Conservation (phyloP, 352 stramenopile genomes). For the Phytophthora kernoviae region DNA sequence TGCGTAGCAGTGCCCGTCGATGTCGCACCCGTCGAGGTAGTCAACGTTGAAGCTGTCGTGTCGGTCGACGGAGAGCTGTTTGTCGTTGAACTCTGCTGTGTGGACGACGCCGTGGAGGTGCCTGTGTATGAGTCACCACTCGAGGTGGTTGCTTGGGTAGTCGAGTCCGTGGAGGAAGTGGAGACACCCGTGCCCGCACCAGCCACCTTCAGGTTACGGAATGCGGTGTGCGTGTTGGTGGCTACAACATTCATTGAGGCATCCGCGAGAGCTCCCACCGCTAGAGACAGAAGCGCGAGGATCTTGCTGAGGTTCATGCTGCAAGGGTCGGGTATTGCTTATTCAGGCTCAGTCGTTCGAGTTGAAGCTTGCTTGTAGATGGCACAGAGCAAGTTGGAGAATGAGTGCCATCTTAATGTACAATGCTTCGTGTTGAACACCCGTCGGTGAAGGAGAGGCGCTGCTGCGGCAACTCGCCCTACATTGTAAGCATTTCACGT, state of each 20-base stretch:
- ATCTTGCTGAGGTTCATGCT: slow-evolving; percentile 18
- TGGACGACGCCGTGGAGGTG: slow-evolving; percentile 6
- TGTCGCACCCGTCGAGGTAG: slow-evolving; percentile 14
- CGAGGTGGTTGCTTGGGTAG: slow-evolving; percentile 10
- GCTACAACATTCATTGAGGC: not conserved
- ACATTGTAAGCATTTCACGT: not conserved
- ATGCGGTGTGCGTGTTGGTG: not conserved
- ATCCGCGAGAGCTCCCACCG: slow-evolving; percentile 2
- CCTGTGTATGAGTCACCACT: slow-evolving; percentile 20
- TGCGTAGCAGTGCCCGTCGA: slow-evolving; percentile 19
- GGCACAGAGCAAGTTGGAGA: slow-evolving; percentile 6
- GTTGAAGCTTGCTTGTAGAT: not conserved
- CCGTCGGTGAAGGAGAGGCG: not conserved
- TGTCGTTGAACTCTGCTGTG: slow-evolving; percentile 19
- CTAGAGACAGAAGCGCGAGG: slow-evolving; percentile 4
- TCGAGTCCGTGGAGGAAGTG: slow-evolving; percentile 13
- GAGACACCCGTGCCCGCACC: slow-evolving; percentile 20
- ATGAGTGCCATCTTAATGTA: not conserved
- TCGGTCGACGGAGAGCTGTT: slow-evolving; percentile 13
- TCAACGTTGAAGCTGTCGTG: slow-evolving; percentile 11
- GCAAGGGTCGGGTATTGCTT: not conserved
- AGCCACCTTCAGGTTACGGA: slow-evolving; percentile 25
- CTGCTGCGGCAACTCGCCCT: not conserved
- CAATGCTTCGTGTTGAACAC: not conserved
- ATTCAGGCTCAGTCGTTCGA: not conserved